Evolutionary conservation across 73 alveolate genomes (phyloP).

Genomic region (Tetrahymena malaccensis): DNA sequence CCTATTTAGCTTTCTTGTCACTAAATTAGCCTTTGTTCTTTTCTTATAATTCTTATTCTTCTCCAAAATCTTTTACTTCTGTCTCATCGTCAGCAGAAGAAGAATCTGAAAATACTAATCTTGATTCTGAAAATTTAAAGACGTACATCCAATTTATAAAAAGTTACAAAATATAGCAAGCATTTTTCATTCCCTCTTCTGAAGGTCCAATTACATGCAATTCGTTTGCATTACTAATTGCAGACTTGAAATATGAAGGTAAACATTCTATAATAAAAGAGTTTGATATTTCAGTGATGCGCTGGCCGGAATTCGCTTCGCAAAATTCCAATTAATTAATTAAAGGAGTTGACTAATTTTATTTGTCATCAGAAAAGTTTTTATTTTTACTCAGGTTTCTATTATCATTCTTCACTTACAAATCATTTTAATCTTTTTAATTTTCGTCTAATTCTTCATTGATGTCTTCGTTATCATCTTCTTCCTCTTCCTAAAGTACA

Average conservation of each 20-base stretch:
- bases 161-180: background rate
- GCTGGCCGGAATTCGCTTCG: background rate
- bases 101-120: background rate
- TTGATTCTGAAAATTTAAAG: background rate
- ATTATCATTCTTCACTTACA: background rate
- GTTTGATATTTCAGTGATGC: background rate
- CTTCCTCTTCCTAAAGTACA: background rate
- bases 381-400: background rate
- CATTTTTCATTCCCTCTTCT: background rate
- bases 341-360: background rate
- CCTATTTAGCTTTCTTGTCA: background rate
- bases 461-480: background rate
- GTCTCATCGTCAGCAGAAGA: background rate
- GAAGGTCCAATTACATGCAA: background rate
- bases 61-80: background rate
- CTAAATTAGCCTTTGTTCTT: background rate
- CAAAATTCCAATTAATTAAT: background rate
- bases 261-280: background rate
- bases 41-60: background rate
- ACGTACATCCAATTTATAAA: background rate
- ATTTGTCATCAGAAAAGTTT: background rate
- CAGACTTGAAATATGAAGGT: background rate
- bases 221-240: background rate
- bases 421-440: background rate
- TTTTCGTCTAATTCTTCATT: background rate